Evolutionary conservation across 257 asterid species (phyloP), one percentile per base, ranked within the genome.

Genomic region (Rubia yunnanensis): DNA sequence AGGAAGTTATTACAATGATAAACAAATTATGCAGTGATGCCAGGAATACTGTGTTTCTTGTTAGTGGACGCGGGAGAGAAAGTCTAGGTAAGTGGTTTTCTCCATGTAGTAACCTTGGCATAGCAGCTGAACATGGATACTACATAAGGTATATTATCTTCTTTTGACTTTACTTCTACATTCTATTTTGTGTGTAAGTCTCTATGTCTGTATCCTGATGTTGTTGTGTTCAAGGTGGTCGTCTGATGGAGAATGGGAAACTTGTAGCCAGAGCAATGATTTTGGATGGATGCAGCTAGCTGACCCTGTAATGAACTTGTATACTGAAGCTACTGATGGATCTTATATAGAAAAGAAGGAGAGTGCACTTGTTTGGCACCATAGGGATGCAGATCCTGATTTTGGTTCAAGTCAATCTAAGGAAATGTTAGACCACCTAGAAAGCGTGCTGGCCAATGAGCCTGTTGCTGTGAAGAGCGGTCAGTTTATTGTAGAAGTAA

Each of bases 91-190:
- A 65, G 30, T 81, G 85, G 85, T 78, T 81, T 73, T 72, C 85
- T 46, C 83, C 83, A 0, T 78, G 85, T 68, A 69, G 65, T 50
- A 75, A 73, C 35, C 81, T 81, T 52, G 85, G 85, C 58, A 81
- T 81, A 55, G 85, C 85, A 36, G 85, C 85, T 4, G 85, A 81
- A 57, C 85, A 81, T 56, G 85, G 85, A 67, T 81, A 81, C 46
- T 72, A 63, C 56, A 9, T 81, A 35, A 81, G 85, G 85, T 81
- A 13, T 49, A 61, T 18, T 24, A 31, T 65, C 54, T 58, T 23
- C 53, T 57, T 31, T 28, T 65, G 8, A 4, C 34, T 55, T 53
- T 10, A 4, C 36, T 55, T 31, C 6, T 31, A 30, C 10, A 0
- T 30, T 65, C 15, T 8, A 10, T 41, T 20, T 64, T 46, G 15